Percentiles rank a stretch among this genome's conserved stretches.
phyloP scores from a whole-genome alignment of 2,329 filamentous ascomycete genomes.

The Trichophyton benhamiae region DNA sequence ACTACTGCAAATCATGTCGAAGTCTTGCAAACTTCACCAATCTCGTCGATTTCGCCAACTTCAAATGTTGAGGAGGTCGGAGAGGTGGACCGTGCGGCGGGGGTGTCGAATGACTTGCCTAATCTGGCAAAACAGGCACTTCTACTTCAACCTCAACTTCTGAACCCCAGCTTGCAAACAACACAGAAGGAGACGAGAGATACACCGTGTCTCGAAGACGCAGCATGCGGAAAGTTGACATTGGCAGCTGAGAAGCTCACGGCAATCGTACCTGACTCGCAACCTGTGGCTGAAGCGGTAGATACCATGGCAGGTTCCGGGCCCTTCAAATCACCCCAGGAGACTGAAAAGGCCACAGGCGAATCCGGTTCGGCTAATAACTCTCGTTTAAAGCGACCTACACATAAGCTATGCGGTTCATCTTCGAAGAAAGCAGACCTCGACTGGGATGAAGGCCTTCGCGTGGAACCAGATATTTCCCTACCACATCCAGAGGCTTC shows the following conservation, averaged over 20 bases:
- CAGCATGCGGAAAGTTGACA: neutral
- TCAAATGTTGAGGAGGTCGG: neutral
- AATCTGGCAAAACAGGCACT: conserved; percentile 9
- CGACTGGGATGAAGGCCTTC: conserved; percentile 16
- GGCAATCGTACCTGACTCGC: neutral
- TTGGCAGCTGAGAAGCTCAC: neutral
- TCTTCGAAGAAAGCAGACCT: neutral
- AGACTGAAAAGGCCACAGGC: neutral
- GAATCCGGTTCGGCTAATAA: neutral
- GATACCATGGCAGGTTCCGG: neutral
- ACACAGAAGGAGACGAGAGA: neutral
- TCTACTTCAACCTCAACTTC: conserved; percentile 6
- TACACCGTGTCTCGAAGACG: neutral
- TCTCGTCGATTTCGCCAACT: neutral
- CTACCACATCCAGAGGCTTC: neutral
- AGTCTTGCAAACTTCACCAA: neutral
- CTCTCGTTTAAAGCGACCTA: conserved; percentile 13
- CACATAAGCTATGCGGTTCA: conserved; percentile 8
- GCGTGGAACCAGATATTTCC: conserved; percentile 8
- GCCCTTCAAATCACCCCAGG: neutral
- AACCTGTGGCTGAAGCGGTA: neutral
- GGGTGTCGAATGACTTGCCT: conserved; percentile 1
- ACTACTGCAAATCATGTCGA: no score
- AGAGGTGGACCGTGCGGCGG: conserved; percentile 2
- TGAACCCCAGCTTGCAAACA: neutral